Base-by-base conservation (phyloP, 441 rosid genomes). In the Kokia cookei region DNA sequence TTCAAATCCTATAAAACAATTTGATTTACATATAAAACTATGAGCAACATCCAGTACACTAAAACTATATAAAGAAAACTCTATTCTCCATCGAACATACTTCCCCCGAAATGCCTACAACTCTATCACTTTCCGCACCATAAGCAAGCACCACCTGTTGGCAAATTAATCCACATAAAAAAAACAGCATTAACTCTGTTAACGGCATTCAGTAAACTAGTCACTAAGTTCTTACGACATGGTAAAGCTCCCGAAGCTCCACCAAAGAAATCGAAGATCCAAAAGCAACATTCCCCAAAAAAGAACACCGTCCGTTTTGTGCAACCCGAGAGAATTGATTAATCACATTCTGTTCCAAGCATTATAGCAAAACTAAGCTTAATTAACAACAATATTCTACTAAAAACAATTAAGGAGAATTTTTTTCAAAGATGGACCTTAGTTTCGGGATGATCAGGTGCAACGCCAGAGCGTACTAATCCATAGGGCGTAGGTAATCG, bases 391-490 rank as follows among this genome's bases (percentile, higher is more conserved):
- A 61, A 51, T 7, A 9, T 71, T 68, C 61, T 17, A 62, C 15
- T 3, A 10, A 59, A 27, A 10, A 7, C 37, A 40, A 2, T 9
- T 9, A 63, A 5, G 47, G 48, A 54, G 17, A 37, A 2, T 37
- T 37, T 29, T 37, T 37, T 37, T 37, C 40, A 37, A 37, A 37
- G 59, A 55, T 14, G 26, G 2, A 91, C 98, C 97, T 93, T 93
- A 3, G 99, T 96, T 73, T 93, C 98, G 0, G 95, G 96, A 77
- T 96, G 99, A 83, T 96, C 99, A 50, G 97, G 98, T 0, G 99
- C 99, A 13, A 93, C 97, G 6, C 97, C 97, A 0, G 97, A 90
- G 26, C 97, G 91, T 11, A 96, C 99, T 70, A 96, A 90, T 24
- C 99, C 98, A 50, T 85, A 96, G 2, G 98, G 99, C 13, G 92